Base-by-base conservation (phyloP, 495 filamentous ascomycete species). In the Daldinia caldariorum region DNA sequence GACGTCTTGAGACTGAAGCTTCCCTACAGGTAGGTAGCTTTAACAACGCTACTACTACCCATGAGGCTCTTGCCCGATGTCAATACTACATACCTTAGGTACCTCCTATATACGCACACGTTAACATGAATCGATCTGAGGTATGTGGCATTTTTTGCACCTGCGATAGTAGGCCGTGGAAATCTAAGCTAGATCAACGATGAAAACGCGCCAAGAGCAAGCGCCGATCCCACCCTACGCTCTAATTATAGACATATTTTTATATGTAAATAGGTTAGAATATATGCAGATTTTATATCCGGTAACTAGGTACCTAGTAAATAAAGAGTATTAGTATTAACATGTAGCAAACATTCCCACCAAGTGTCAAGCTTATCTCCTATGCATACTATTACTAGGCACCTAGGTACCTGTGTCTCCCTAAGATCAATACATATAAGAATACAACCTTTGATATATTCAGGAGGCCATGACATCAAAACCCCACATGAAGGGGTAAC, bases 1-100 rank as follows among this genome's bases (percentile, higher is more conserved):
- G 70, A 68, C 70, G 65, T 72, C 70, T 72, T 72, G 65, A 16
- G 70, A 72, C 58, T 72, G 65, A 72, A 72, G 70, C 61, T 68
- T n/a, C n/a, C n/a, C n/a, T n/a, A n/a, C n/a, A n/a, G n/a, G n/a
- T n/a, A n/a, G n/a, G n/a, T 59, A 38, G 59, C 37, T 39, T 35
- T 39, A 47, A 32, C 26, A 53, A 7, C 13, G 12, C 26, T 53
- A 53, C 49, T 12, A 65, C 39, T 41, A n/a, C 45, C 26, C 31
- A 55, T 72, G 70, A 60, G 70, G 70, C 70, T 72, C 70, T 68
- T 68, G 57, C 41, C 26, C 26, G 26, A 26, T 26, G 26, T 26
- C 26, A 26, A 26, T 3, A 26, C 26, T 26, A 26, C 26, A 3
- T 26, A n/a, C n/a, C n/a, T n/a, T n/a, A n/a, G n/a, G n/a, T n/a